Base-by-base conservation (phyloP, 306 rosid species). In the Urtica urens region DNA sequence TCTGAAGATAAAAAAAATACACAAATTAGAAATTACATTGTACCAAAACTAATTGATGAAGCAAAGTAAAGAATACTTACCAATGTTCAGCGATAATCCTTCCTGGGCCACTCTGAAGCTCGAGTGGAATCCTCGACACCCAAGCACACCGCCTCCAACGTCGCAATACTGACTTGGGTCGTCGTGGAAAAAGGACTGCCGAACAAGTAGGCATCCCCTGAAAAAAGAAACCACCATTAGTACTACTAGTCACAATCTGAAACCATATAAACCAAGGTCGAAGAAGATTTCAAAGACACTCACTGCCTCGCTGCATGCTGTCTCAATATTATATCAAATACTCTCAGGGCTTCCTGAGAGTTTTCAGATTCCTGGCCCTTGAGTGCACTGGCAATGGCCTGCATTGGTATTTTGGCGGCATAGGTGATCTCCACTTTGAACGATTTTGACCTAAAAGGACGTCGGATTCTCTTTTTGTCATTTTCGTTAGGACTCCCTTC, bases 251-350 rank as follows among this genome's bases (percentile, higher is more conserved):
- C 37, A 31, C 13, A 13, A 31, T n/a, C n/a, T 31, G 37, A 31
- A 31, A 31, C 37, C 10, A 31, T 7, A 31, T 7, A 31, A 2
- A 13, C 10, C 13, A 31, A 7, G 13, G 37, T 8, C 37, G 13
- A 31, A 31, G 10, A 31, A 13, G 37, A 31, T 0, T 31, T 31
- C 37, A 31, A 8, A 8, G 13, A 31, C 24, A 67, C 95, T 72
- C 39, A 92, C 99, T 81, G 95, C 50, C 75, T 85, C 0, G 99
- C 78, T 52, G 99, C 94, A 73, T 92, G 93, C 51, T 92, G 99
- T 55, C 99, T 60, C 46, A 92, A 38, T 16, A 92, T 73, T 14
- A 82, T 82, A 58, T 90, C 99, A 54, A 92, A 64, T 9, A 92
- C 99, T 42, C 99, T 66, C 1, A 92, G 68, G 2, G 99, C 99